Evolutionary conservation across 306 rosid genomes (phyloP).

Genomic region (Clitoria ternatea): DNA sequence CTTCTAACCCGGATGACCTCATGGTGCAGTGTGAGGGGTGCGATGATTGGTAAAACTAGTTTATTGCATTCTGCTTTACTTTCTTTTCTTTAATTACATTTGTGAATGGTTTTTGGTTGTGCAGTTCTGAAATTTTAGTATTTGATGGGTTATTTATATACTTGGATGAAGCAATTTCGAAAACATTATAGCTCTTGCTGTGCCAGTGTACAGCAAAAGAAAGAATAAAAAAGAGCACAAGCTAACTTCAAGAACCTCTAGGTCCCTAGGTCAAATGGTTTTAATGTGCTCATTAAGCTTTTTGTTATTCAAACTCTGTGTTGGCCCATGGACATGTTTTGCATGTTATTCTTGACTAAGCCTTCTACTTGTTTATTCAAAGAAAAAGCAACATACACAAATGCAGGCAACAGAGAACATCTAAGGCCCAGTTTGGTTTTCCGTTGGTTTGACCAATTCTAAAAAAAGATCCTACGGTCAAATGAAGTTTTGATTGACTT

Average conservation of each 20-base stretch:
- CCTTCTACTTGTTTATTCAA: too few species aligned
- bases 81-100: neutral
- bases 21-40: constrained; percentile 97
- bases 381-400: too few species aligned
- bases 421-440: too few species aligned
- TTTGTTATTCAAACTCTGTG: neutral
- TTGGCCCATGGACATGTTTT: too few species aligned
- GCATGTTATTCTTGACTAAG: too few species aligned
- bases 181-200: neutral
- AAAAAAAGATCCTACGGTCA: too few species aligned
- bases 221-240: neutral
- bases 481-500: too few species aligned
- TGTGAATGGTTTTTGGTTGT: neutral
- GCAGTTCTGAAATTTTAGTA: neutral
- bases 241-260: neutral
- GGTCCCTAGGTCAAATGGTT: neutral
- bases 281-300: neutral
- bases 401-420: too few species aligned
- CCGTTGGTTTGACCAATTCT: too few species aligned
- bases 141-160: neutral
- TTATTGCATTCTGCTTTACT: too few species aligned
- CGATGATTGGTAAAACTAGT: constrained; percentile 83
- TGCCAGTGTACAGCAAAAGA: neutral
- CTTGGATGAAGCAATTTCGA: neutral
- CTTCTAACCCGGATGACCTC: too few species aligned